Percentiles rank a stretch among this genome's conserved stretches.
Evolutionary conservation across 805 yeast species (phyloP).

Genomic region (Myxozyma sirexii): DNA sequence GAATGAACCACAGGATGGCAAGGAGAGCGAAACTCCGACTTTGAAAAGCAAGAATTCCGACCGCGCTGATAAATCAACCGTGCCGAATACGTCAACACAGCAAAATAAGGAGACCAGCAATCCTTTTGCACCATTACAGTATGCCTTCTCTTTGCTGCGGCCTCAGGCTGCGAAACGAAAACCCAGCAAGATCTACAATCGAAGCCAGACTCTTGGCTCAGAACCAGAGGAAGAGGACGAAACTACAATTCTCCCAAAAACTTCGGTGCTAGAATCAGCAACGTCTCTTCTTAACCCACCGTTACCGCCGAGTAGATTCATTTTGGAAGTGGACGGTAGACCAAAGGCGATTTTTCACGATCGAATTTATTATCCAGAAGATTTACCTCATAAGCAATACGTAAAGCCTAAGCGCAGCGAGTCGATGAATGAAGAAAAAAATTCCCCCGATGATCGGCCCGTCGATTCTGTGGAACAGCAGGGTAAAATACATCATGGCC

Average conservation of each 20-base stretch:
- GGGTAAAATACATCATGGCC: neutral
- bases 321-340: conserved; percentile 67
- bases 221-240: conserved; percentile 24
- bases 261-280: conserved; percentile 79
- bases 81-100: conserved; percentile 1
- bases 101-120: neutral
- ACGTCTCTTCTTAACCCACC: conserved; percentile 79
- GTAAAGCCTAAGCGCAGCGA: neutral
- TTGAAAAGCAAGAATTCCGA: neutral
- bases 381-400: conserved; percentile 53
- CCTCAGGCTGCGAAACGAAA: conserved; percentile 39
- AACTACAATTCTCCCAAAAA: conserved; percentile 52
- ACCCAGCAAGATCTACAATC: conserved; percentile 38
- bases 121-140: conserved; percentile 28
- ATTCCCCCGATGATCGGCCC: too few species aligned
- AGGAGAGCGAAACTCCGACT: neutral
- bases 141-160: conserved; percentile 39
- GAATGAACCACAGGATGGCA: neutral
- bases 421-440: neutral
- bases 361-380: conserved; percentile 64
- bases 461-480: neutral
- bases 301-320: conserved; percentile 66
- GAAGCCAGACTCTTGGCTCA: conserved; percentile 37
- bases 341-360: conserved; percentile 79
- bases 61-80: neutral